Evolutionary conservation across 108 stramenopile genomes (phyloP), one percentile per base, ranked within the genome.

Genomic region (Discostella stelligeroides): DNA sequence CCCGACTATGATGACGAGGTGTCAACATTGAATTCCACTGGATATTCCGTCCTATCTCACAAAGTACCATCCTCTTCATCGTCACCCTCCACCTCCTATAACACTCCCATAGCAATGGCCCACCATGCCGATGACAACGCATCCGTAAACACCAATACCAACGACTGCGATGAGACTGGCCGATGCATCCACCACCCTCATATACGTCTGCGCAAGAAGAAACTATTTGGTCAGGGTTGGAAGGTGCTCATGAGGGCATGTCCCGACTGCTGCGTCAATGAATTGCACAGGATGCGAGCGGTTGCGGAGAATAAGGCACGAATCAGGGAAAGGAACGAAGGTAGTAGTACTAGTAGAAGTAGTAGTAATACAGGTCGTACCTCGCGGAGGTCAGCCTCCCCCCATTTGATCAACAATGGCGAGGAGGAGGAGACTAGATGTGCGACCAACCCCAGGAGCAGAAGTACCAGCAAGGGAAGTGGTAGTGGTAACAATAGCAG

Each of bases 191-290:
- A 28, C 51, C 77, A 79, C 41, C 70, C 70, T 37, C 77, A 79
- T 50, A 50, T 79, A 37, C 57, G 66, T 29, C 66, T 79, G 21
- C 64, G 77, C 60, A 79, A 79, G 51, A 79, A 79, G 61, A 79
- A 79, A 51, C 46, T 79, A 25, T 58, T 79, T 48, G 70, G 70
- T 23, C 48, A 69, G 45, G 77, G 70, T 39, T 79, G 77, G 77
- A 79, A 79, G 70, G 59, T 79, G 10, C 77, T 72, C 43, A 79
- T 72, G 77, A 72, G 42, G 34, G 70, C 77, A 2, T 79, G 77
- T 62, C 77, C 77, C 15, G 77, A 79, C 49, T 79, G 77, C 43
- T 79, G 77, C n/a, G 70, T 79, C 0, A 65, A 68, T 14, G 70
- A 79, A 64, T 60, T 79, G 45, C 59, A 60, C 9, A 57, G 66